A percentile compares a stretch with the other conserved stretches of the same genome.
Evolutionary conservation across 169 alveolate genomes (phyloP).

Genomic region (Haemoproteus tartakovskyi): DNA sequence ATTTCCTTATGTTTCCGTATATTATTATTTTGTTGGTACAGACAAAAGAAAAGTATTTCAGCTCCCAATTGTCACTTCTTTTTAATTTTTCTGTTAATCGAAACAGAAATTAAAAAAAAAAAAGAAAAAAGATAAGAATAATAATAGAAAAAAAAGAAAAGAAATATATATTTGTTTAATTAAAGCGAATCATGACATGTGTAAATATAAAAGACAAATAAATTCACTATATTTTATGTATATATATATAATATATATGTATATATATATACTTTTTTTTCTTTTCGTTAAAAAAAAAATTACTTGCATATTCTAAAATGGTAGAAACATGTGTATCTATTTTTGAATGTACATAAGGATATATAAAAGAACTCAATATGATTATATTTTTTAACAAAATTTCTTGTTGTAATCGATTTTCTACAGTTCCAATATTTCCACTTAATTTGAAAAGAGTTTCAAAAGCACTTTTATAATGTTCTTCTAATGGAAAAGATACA

Average conservation of each 20-base stretch:
- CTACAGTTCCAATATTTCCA: not conserved
- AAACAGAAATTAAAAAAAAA: no score
- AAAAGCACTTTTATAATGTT: constrained; percentile 17
- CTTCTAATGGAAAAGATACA: constrained; percentile 9
- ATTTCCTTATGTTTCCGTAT: no score
- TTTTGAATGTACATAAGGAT: constrained; percentile 1
- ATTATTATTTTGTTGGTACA: constrained; percentile 29
- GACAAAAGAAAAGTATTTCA: constrained; percentile 6
- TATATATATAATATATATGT: no score
- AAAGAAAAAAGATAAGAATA: not conserved
- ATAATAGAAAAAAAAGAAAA: not conserved
- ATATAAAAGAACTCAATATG: constrained; percentile 15
- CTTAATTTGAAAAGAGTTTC: constrained; percentile 3
- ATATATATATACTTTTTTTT: no score
- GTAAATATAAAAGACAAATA: no score
- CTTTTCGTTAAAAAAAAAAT: no score
- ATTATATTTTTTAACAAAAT: constrained; percentile 16
- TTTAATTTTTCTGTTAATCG: constrained; percentile 43
- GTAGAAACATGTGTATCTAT: constrained; percentile 11
- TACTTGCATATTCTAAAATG: constrained; percentile 62
- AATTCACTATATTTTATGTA: no score
- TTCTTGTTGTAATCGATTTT: constrained; percentile 21
- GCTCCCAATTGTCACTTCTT: constrained; percentile 11
- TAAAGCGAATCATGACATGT: no score
- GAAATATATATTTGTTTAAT: no score